Percentiles rank a stretch among this genome's conserved stretches.
Conservation (phyloP, 2,329 filamentous ascomycete species). For the Cryphonectria naterciae region DNA sequence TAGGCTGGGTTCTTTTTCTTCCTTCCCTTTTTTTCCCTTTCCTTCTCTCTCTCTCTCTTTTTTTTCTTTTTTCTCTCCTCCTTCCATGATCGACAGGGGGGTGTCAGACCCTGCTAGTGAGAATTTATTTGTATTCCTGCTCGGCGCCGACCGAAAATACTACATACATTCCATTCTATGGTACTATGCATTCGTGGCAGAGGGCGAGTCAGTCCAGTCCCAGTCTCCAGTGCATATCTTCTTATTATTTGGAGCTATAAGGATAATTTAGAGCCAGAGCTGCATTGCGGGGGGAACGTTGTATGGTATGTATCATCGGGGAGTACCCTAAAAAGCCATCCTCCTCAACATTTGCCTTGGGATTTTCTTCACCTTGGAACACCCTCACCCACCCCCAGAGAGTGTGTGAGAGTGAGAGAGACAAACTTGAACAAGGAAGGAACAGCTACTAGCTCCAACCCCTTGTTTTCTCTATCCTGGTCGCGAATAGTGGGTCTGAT, state of each 20-base stretch:
- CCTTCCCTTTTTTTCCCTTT: neutral
- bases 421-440: neutral
- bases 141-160: constrained; percentile 5
- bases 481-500: neutral
- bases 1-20: neutral
- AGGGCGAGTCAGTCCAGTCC: neutral
- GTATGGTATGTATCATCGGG: too few relatives aligned
- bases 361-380: neutral
- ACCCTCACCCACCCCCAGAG: neutral
- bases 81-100: constrained; percentile 7
- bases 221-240: too few relatives aligned
- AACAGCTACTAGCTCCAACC: neutral
- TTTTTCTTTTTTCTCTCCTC: neutral
- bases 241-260: too few relatives aligned
- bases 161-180: too few relatives aligned
- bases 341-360: neutral
- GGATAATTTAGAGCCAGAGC: too few relatives aligned
- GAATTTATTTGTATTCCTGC: neutral
- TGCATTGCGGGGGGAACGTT: too few relatives aligned
- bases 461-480: neutral
- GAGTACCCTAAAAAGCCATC: neutral
- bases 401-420: neutral
- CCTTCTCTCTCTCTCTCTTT: neutral
- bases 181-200: neutral
- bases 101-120: neutral